Conservation (phyloP, 768 basidiomycete genomes). For the Leccinum longicurvipes region DNA sequence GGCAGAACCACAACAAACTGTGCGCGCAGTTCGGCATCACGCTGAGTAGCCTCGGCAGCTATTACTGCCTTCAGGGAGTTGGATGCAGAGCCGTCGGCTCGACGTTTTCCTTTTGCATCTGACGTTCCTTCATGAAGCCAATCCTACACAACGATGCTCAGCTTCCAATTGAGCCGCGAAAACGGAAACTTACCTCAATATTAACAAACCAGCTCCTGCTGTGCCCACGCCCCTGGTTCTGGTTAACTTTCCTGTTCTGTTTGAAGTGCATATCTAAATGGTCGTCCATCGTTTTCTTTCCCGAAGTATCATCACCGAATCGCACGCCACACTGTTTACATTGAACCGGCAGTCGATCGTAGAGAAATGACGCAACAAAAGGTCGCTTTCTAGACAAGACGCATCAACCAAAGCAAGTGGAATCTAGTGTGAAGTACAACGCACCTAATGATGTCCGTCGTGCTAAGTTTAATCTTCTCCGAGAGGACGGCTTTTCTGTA, state of each 20-base stretch:
- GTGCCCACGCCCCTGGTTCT: constrained; percentile 78
- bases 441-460: constrained; percentile 70
- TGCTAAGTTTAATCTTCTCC: constrained; percentile 59
- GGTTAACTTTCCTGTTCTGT: constrained; percentile 81
- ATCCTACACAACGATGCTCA: constrained; percentile 51
- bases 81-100: constrained; percentile 49
- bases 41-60: constrained; percentile 64
- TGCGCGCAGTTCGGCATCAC: constrained; percentile 70
- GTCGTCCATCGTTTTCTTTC: constrained; percentile 75
- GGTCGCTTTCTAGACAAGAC: constrained; percentile 44
- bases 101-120: constrained; percentile 68
- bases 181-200: constrained; percentile 55
- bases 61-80: constrained; percentile 55
- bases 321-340: constrained; percentile 95
- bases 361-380: constrained; percentile 62
- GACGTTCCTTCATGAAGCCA: constrained; percentile 73
- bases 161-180: constrained; percentile 5
- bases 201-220: constrained; percentile 87
- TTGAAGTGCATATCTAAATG: constrained; percentile 97
- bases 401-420: not conserved
- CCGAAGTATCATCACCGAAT: constrained; percentile 67
- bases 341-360: constrained; percentile 70
- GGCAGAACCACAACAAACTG: constrained; percentile 88
- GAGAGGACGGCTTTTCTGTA: constrained; percentile 62
- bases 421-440: constrained; percentile 16